Base-by-base conservation (phyloP, 2,329 filamentous ascomycete genomes). In the Neocatenulostroma microsporum region DNA sequence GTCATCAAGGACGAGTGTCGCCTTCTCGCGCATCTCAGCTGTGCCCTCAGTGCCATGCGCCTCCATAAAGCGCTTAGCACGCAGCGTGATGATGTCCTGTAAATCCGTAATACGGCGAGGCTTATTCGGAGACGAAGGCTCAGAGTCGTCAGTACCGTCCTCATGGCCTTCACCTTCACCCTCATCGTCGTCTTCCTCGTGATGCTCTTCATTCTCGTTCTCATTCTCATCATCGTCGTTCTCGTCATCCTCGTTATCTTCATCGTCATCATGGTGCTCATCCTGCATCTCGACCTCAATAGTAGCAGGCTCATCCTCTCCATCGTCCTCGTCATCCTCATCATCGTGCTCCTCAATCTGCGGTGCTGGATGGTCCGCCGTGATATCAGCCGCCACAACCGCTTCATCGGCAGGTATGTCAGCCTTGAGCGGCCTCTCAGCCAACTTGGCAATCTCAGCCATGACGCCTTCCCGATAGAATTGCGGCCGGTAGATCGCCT, bases 381-480 rank as follows among this genome's bases (percentile, higher is more conserved):
- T 8, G 12, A 17, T 3, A 34, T 45, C 36, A 28, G 30, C 30
- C 15, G 31, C 21, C 34, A 32, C 31, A 18, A 38, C 21, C 8
- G 37, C 26, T 12, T 30, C 37, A 5, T 45, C 40, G 13, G 41
- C 26, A 21, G 45, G 30, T 3, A 15, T 29, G 10, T 48, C 30
- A 7, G 37, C 34, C 27, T 53, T 50, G 17, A 60, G 28, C 6
- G 51, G 40, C 61, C 34, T 63, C 37, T 71, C 71, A 1, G 86
- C 81, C 21, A 98, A 68, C 55, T 87, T 89, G 20, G 78, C 73
- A 34, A 98, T 93, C 58, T 98, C 89, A 2, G 82, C 73, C 49
- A 96, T 88, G 28, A 98, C 91, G 23, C 91, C 91, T 63, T 98
- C 93, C 0, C 91, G 84, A 56, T 98, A 94, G 50, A 98, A 89